Evolutionary conservation across 2,329 filamentous ascomycete genomes (phyloP), one percentile per base, ranked within the genome.

Genomic region (Diaporthe sp.): DNA sequence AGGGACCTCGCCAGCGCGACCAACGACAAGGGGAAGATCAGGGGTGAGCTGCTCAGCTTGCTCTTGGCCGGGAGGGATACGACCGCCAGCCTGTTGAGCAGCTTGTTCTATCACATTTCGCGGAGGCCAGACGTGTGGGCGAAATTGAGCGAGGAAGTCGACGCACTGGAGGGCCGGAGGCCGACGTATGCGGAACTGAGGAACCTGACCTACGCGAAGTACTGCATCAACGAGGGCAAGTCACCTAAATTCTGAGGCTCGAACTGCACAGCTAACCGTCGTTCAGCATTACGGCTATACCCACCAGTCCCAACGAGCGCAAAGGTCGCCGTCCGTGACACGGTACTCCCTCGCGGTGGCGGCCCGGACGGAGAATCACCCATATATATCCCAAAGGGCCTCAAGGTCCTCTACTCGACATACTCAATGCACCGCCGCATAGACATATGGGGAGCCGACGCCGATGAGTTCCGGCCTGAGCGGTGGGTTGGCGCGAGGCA

Each of bases 391-490:
- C 57, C 77, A 0, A 78, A 78, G 46, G 83, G 83, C 0, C 77
- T 78, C 12, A 53, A 76, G 13, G 79, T 85, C 0, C 73, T 78
- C 8, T 84, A 81, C 65, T 80, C 76, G 13, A 73, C 80, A 19
- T 82, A 83, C 77, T 77, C 79, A 0, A 79, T 83, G 62, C 82
- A 84, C 44, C 78, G 83, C 1, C 78, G 80, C 5, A 81, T 79
- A 25, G 81, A 83, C 31, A 79, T 86, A 15, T 86, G 80, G 72
- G 84, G 85, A 0, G 46, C 75, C 0, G 84, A 85, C 61, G 82
- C 83, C 3, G 78, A 80, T 6, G 79, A 81, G 42, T 85, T 85
- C 69, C 77, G 79, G 1, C 84, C 84, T 0, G 83, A 84, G 69
- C 77, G 84, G 19, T 86, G 84, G 84, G 84, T 83, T 37, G 62